These are phyloP conservation scores for Cutaneotrichosporon sp. DNA, from an alignment of 1,284 basidiomycete species.

Conservation along the genomic window DNA sequence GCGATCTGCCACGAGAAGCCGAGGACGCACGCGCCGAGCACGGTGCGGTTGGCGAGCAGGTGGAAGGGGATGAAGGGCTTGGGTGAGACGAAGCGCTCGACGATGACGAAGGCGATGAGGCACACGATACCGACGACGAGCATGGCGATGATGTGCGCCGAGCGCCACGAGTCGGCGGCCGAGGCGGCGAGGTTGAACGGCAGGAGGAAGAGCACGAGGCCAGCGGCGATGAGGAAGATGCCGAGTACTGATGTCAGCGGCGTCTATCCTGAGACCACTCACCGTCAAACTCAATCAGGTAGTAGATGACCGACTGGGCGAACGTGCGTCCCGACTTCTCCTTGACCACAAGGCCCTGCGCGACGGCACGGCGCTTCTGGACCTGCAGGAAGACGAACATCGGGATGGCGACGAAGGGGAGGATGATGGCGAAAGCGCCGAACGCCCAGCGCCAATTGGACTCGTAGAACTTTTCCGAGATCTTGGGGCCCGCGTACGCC, in stretches of 20 bases:
- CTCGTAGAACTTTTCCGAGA: slow-evolving; percentile 39
- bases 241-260: slow-evolving; percentile 37
- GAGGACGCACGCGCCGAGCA: slow-evolving; percentile 49
- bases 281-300: slow-evolving; percentile 45
- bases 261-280: slow-evolving; percentile 8
- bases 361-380: slow-evolving; percentile 39
- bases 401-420: slow-evolving; percentile 45
- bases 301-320: slow-evolving; percentile 41
- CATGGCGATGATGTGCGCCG: slow-evolving; percentile 49
- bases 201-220: slow-evolving; percentile 50
- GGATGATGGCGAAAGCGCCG: slow-evolving; percentile 53
- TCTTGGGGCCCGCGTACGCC: slow-evolving; percentile 50
- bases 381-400: slow-evolving; percentile 33
- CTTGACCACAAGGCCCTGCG: slow-evolving; percentile 23
- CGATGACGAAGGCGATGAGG: slow-evolving; percentile 47
- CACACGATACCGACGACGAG: slow-evolving; percentile 51
- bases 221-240: slow-evolving; percentile 49
- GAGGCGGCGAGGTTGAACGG: slow-evolving; percentile 51
- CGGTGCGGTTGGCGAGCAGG: slow-evolving; percentile 48
- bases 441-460: slow-evolving; percentile 54
- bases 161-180: slow-evolving; percentile 38
- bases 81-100: slow-evolving; percentile 45
- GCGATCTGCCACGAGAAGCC: slow-evolving; percentile 49
- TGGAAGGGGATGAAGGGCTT: slow-evolving; percentile 50
- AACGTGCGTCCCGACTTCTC: slow-evolving; percentile 24